phyloP scores from a whole-genome alignment of 768 basidiomycete species.

The Auricularia auricula-judae region DNA sequence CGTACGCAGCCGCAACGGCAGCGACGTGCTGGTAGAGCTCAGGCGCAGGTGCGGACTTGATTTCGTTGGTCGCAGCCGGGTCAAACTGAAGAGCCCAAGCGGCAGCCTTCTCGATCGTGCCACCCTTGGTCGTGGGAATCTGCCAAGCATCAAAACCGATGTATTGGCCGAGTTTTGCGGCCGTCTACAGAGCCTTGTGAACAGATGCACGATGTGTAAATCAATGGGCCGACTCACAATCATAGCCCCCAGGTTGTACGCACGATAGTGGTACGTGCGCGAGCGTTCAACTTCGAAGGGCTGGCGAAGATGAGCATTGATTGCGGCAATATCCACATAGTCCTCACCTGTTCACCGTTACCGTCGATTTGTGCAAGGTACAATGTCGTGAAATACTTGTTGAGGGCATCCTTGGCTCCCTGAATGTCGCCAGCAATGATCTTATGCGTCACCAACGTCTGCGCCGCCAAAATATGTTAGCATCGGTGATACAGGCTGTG shows the following conservation, averaged over 20 bases:
- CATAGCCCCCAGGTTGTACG: conserved; percentile 59
- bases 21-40: conserved; percentile 14
- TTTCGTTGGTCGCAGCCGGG: conserved; percentile 8
- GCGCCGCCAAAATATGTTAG: background rate
- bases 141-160: conserved; percentile 39
- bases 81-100: conserved; percentile 37
- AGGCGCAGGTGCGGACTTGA: background rate
- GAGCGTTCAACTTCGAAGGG: conserved; percentile 52
- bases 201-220: background rate
- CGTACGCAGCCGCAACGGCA: conserved; percentile 11
- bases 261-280: conserved; percentile 55
- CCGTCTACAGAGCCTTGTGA: conserved; percentile 22
- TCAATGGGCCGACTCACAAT: conserved; percentile 30
- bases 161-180: conserved; percentile 43
- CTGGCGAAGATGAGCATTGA: conserved; percentile 19
- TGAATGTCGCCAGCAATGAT: conserved; percentile 38
- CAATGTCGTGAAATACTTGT: conserved; percentile 38
- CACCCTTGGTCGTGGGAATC: conserved; percentile 32
- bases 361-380: conserved; percentile 44
- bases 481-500: no score
- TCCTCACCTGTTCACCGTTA: conserved; percentile 32
- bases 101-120: conserved; percentile 46
- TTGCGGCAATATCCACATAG: background rate
- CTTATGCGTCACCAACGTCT: conserved; percentile 41
- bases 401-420: conserved; percentile 36